Base-by-base conservation (phyloP, 2,329 filamentous ascomycete genomes). In the Microdochium bolleyi region DNA sequence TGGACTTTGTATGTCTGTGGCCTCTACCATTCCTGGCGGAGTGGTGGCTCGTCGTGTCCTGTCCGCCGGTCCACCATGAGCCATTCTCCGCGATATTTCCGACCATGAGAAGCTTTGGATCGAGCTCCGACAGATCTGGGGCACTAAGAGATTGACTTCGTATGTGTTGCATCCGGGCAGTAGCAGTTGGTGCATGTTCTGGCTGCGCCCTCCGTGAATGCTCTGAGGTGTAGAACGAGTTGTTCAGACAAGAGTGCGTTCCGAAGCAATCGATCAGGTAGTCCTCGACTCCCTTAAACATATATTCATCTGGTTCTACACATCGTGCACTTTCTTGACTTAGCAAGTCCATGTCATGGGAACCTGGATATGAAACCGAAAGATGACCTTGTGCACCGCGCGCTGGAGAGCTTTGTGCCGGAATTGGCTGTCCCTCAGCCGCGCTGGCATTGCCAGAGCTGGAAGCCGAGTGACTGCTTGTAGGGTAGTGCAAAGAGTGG, bases 71-170 rank as follows among this genome's bases (percentile, higher is more conserved):
- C 88, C 88, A 92, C 89, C 88, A 92, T 8, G 80, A 81, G 2
- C 87, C 88, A 62, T 94, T 94, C 64, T 94, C 89, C 1, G 85
- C 87, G 58, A 92, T 77, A 61, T 92, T 82, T 2, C 88, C 88
- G 2, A 92, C 67, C 7, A 91, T 73, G 21, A 92, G 71, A 4
- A 87, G 79, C 62, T 91, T 94, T 1, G 86, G 81, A 64, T 94
- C 89, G 21, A 91, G 69, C 50, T 88, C 84, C 34, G 78, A 77
- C 3, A 83, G 67, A n/a, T 49, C 25, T 8, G 48, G 48, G 10
- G 48, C 48, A 46, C 41, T 46, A 3, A 46, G 9, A 3, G 41
- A 24, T 24, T 46, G 41, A 7, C 14, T 21, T 46, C 41, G 16
- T 11, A 46, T 3, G 19, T 46, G 59, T 51, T 66, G 71, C 56